Evolutionary conservation across 2,329 filamentous ascomycete genomes (phyloP).

Genomic region (Fusarium kyushuense): DNA sequence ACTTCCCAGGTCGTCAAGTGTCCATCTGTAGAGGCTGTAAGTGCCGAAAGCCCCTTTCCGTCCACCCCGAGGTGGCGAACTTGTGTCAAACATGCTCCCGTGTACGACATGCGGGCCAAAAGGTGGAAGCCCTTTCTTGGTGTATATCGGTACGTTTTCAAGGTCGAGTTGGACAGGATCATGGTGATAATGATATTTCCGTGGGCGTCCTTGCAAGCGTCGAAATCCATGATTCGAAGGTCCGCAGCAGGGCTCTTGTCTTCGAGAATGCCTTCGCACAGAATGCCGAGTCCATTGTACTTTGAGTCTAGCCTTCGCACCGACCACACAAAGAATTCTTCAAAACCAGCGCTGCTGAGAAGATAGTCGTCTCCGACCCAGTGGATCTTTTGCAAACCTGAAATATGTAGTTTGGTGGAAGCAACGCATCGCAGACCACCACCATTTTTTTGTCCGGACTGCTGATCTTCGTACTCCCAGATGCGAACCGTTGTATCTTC

Average conservation of each 20-base stretch:
- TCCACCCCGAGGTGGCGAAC: constrained; percentile 57
- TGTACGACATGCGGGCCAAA: constrained; percentile 70
- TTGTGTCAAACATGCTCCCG: constrained; percentile 81
- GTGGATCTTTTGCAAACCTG: constrained; percentile 83
- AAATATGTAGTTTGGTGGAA: constrained; percentile 80
- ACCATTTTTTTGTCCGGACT: constrained; percentile 4
- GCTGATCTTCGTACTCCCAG: constrained; percentile 62
- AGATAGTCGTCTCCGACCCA: constrained; percentile 81
- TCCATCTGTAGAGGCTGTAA: constrained; percentile 87
- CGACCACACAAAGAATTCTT: constrained; percentile 91
- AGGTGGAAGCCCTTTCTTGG: constrained; percentile 59
- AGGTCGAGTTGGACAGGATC: constrained; percentile 84
- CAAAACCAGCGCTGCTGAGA: constrained; percentile 87
- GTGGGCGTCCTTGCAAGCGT: constrained; percentile 57
- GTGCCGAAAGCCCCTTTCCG: constrained; percentile 54
- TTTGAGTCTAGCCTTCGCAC: constrained; percentile 65
- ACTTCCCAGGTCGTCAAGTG: constrained; percentile 62
- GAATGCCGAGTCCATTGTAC: constrained; percentile 64
- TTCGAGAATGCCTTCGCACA: constrained; percentile 67
- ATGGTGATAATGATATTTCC: constrained; percentile 72
- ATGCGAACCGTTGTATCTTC: constrained; percentile 83
- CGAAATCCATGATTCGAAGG: constrained; percentile 84
- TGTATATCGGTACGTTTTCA: constrained; percentile 71
- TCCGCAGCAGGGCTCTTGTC: constrained; percentile 69
- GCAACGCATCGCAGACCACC: constrained; percentile 64